Conservation (phyloP, 352 stramenopile genomes). For the Globisporangium perplexum region DNA sequence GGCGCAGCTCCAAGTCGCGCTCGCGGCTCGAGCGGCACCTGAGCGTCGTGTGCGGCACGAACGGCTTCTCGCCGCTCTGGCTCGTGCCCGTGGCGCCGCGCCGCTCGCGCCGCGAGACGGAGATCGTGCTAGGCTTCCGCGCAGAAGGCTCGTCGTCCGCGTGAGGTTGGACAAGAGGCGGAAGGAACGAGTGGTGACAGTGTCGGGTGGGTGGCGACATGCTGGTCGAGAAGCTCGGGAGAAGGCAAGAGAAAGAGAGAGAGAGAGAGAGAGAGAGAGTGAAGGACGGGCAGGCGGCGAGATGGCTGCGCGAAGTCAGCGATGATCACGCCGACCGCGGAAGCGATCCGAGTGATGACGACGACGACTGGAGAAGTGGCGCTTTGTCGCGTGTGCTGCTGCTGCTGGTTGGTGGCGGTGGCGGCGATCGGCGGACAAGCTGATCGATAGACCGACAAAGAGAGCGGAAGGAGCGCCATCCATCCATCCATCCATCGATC, state of each 20-base stretch:
- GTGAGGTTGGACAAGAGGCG: too few species aligned
- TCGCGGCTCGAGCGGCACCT: constrained; percentile 60
- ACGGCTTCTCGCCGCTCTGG: constrained; percentile 61
- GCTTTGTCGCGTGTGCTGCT: neutral
- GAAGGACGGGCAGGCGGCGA: neutral
- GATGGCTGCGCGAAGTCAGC: neutral
- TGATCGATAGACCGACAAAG: too few species aligned
- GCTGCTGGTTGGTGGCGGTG: too few species aligned
- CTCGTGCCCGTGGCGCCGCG: constrained; percentile 44
- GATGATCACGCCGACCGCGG: neutral
- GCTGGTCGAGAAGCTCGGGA: neutral
- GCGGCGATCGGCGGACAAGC: too few species aligned
- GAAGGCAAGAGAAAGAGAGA: neutral
- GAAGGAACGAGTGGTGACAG: neutral
- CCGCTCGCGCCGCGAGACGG: constrained; percentile 43
- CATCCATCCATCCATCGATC: neutral
- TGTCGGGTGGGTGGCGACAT: neutral
- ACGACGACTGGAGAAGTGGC: neutral
- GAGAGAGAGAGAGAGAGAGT: neutral
- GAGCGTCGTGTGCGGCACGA: constrained; percentile 72
- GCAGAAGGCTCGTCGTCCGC: neutral
- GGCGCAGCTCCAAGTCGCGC: constrained; percentile 50
- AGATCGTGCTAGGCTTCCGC: constrained; percentile 58
- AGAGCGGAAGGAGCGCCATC: neutral
- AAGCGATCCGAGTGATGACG: neutral